Conservation (phyloP, 192 early-diverging fungal genomes). For the Paraglomus occultum region DNA sequence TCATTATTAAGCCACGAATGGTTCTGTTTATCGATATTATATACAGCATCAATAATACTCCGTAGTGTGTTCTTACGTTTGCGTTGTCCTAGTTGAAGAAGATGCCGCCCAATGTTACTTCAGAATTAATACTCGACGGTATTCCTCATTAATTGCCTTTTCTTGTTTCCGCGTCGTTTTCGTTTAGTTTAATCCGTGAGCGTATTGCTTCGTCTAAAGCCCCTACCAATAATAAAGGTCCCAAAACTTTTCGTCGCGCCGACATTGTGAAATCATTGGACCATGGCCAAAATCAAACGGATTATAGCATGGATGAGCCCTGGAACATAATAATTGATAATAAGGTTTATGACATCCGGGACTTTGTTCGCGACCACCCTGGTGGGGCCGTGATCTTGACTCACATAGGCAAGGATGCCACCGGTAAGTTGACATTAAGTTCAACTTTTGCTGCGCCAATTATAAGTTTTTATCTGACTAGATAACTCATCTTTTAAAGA, state of each 20-base stretch:
- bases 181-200: not conserved
- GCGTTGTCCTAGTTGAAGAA: too few species aligned
- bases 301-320: conserved; percentile 39
- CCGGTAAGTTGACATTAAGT: conserved; percentile 42
- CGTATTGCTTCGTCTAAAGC: not conserved
- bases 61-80: too few species aligned
- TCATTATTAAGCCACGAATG: too few species aligned
- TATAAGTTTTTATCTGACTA: conserved; percentile 28
- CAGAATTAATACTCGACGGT: too few species aligned
- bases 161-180: too few species aligned
- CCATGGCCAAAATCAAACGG: conserved; percentile 27
- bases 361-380: conserved; percentile 73
- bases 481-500: conserved; percentile 38
- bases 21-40: too few species aligned
- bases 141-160: too few species aligned
- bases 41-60: too few species aligned
- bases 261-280: conserved; percentile 38
- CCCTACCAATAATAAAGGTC: conserved; percentile 27
- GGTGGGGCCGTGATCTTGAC: conserved; percentile 75
- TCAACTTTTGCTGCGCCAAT: not conserved
- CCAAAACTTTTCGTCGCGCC: conserved; percentile 37
- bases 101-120: too few species aligned
- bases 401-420: conserved; percentile 70
- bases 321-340: conserved; percentile 69
- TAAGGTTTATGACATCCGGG: conserved; percentile 80